These are phyloP conservation scores for Cytidiella melzeri DNA, from an alignment of 768 basidiomycete species.

Conservation along the genomic window DNA sequence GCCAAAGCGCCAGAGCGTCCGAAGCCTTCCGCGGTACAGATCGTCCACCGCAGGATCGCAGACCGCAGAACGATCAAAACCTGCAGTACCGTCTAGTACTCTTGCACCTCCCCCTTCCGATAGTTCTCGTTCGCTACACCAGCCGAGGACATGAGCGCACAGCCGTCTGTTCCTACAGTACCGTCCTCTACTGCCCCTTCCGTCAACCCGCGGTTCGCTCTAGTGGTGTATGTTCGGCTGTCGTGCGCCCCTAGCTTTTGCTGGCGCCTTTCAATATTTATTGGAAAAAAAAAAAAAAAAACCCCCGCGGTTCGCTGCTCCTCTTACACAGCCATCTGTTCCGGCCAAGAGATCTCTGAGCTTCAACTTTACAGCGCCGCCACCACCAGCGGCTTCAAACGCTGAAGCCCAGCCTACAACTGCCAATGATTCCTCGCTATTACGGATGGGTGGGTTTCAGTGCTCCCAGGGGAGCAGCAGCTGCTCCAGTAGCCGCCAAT, in stretches of 20 bases:
- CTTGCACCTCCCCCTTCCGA: neutral
- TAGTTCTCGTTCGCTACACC: slow-evolving; percentile 6
- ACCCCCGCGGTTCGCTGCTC: too few relatives aligned
- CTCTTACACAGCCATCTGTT: neutral
- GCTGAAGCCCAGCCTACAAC: slow-evolving; percentile 3
- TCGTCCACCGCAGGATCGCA: neutral
- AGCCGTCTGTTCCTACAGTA: slow-evolving; percentile 12
- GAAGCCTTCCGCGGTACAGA: neutral
- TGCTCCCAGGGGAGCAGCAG: neutral
- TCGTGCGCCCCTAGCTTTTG: too few relatives aligned
- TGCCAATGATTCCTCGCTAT: neutral
- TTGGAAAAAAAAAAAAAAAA: too few relatives aligned
- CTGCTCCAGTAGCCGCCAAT: slow-evolving; percentile 5
- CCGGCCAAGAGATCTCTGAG: neutral
- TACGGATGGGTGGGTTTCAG: slow-evolving; percentile 6
- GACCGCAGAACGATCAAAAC: neutral
- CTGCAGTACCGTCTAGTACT: neutral
- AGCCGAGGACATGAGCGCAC: slow-evolving; percentile 24
- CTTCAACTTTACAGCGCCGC: slow-evolving; percentile 4
- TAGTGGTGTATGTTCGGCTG: too few relatives aligned
- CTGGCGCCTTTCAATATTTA: too few relatives aligned
- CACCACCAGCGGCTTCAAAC: neutral
- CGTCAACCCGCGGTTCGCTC: neutral
- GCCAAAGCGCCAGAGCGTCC: neutral
- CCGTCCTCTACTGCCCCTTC: neutral